phyloP scores from a whole-genome alignment of 1,284 basidiomycete species.

The Phlebopus sp. region DNA sequence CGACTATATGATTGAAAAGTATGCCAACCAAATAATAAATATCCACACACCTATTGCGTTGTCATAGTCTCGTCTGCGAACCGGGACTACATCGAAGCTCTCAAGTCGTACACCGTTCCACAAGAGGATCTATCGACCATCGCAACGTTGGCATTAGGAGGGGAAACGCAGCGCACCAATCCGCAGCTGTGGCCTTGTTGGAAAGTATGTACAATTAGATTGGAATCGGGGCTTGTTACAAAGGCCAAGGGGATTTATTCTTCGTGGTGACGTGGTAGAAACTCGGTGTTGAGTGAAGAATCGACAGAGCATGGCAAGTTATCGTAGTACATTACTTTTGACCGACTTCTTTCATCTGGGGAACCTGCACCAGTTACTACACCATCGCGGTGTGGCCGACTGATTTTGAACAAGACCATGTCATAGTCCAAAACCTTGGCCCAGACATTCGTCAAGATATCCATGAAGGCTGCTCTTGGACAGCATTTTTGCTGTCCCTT shows the following conservation, averaged over 20 bases:
- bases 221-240: too few relatives aligned
- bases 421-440: slow-evolving; percentile 7
- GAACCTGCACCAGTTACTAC: too few relatives aligned
- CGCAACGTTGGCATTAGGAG: slow-evolving; percentile 47
- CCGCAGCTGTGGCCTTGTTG: slow-evolving; percentile 44
- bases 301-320: too few relatives aligned
- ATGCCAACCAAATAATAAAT: not conserved
- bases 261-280: too few relatives aligned
- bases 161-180: slow-evolving; percentile 35
- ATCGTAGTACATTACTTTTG: too few relatives aligned
- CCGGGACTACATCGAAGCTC: slow-evolving; percentile 56
- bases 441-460: not conserved
- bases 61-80: slow-evolving; percentile 47
- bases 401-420: slow-evolving; percentile 2
- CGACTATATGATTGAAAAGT: slow-evolving; percentile 57
- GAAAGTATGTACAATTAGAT: slow-evolving; percentile 41
- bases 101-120: slow-evolving; percentile 60
- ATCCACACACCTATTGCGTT: not conserved
- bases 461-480: slow-evolving; percentile 19
- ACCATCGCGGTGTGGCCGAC: too few relatives aligned
- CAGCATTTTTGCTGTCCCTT: slow-evolving; percentile 13
- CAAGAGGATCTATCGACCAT: slow-evolving; percentile 49
- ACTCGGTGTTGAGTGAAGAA: too few relatives aligned
- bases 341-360: not conserved
- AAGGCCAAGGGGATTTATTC: too few relatives aligned